phyloP scores from a whole-genome alignment of 1,284 basidiomycete genomes.

The Pseudomicrostroma phylloplanum region DNA sequence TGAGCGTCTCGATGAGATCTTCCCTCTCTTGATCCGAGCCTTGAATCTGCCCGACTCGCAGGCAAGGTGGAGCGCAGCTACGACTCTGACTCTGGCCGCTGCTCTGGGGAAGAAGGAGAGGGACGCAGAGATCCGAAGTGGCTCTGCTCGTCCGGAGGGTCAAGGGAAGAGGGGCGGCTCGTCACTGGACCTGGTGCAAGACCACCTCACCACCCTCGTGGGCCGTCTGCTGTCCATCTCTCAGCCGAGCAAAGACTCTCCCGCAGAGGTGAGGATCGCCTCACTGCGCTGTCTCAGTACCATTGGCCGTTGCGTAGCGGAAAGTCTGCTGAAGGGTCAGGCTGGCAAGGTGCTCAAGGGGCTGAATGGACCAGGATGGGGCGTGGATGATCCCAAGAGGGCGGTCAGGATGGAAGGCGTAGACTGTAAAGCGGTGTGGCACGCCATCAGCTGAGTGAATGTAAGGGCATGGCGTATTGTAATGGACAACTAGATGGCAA shows the following conservation, averaged over 20 bases:
- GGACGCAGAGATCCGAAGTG: slow-evolving; percentile 58
- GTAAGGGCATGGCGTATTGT: too few relatives aligned
- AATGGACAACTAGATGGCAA: too few relatives aligned
- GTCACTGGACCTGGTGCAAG: slow-evolving; percentile 14
- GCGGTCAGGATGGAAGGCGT: slow-evolving; percentile 34
- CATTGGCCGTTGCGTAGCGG: slow-evolving; percentile 69
- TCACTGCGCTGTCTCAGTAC: slow-evolving; percentile 69
- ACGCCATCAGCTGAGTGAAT: not conserved
- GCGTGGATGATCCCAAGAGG: slow-evolving; percentile 39
- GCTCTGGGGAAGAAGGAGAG: slow-evolving; percentile 55
- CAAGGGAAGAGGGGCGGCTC: slow-evolving; percentile 4
- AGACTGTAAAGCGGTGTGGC: slow-evolving; percentile 38
- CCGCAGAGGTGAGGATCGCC: slow-evolving; percentile 56
- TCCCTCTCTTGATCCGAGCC: slow-evolving; percentile 80
- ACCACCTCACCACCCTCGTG: slow-evolving; percentile 8
- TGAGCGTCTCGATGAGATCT: slow-evolving; percentile 58
- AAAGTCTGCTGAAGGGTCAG: slow-evolving; percentile 68
- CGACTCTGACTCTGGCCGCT: slow-evolving; percentile 68
- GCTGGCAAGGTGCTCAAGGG: slow-evolving; percentile 68
- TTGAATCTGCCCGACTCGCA: slow-evolving; percentile 68
- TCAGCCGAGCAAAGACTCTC: slow-evolving; percentile 17
- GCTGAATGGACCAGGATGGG: slow-evolving; percentile 54
- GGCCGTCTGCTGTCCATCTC: slow-evolving; percentile 1
- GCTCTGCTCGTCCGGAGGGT: slow-evolving; percentile 58
- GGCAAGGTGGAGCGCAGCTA: slow-evolving; percentile 72